Base-by-base conservation (phyloP, 106 monocot genomes). In the Iris macrosiphon region DNA sequence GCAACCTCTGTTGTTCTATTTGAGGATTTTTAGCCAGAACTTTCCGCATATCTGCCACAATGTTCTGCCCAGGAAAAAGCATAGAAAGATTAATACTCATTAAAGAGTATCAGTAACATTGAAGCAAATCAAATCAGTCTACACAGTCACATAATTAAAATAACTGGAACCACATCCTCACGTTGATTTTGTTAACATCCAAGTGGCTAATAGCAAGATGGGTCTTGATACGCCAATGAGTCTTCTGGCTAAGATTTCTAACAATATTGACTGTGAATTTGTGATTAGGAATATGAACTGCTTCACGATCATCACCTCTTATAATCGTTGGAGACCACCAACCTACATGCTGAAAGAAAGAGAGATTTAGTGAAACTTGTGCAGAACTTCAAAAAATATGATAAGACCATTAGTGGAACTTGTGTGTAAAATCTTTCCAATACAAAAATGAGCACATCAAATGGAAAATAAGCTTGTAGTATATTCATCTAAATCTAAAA, bases 291-390 rank as follows among this genome's bases (percentile, higher is more conserved):
- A 95, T 89, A 64, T 95, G 89, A 61, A 95, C 62, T 57, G 93
- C 93, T 71, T 88, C 93, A 43, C 93, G 76, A 61, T 93, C 93
- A 32, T 88, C 93, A 42, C 93, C 93, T 73, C 93, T 79, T 51
- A 93, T 88, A 54, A 93, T 75, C 17, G 93, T 84, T 26, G 93
- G 93, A 17, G 93, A 88, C 87, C 93, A 93, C 93, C 83, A 93
- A 49, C 93, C 93, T 13, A 93, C 80, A 81, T 80, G 88, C 93
- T 93, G 80, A 55, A 75, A 55, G 43, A 5, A 1, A 14, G 29
- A 7, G 14, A 59, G 23, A 35, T 33, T 19, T 20, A 17, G 6
- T 24, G 7, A 25, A 57, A 18, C 13, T 21, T 24, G 40, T 38
- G 31, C n/a, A n/a, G n/a, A n/a, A n/a, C n/a, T n/a, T n/a, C n/a